Evolutionary conservation across 164 flowering plant species (phyloP), one percentile per base, ranked within the genome.

Genomic region (Aristolochia californica): DNA sequence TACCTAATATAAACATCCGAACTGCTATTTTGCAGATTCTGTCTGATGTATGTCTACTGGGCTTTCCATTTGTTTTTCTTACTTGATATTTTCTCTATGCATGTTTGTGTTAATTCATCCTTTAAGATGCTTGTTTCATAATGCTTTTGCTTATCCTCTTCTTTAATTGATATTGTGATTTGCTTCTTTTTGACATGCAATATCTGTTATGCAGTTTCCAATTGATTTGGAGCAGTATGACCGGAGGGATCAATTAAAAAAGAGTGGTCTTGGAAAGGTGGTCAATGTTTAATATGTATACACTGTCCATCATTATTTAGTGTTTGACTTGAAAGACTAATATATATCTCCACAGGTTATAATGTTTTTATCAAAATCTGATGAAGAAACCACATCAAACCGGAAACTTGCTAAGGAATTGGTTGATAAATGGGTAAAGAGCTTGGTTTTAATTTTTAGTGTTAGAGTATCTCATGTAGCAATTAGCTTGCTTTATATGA

Each of bases 371-470:
- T 94, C 99, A 45, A 84, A 81, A 66, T 84, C 97, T 25, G 95
- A 83, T 57, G 99, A 94, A 77, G 97, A 94, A 77, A 94, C 88
- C 17, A 80, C 91, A 12, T 60, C 87, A 44, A 94, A 88, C 71
- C 74, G 91, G 56, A 94, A 78, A 65, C 93, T 90, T 71, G 99
- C 99, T 1, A 90, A 88, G 66, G 99, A 94, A 48, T 73, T 94
- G 75, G 96, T 94, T 63, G 96, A 94, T 67, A 83, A 88, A 86
- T 94, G 99, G 99, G 99, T 94, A 84, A 70, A 14, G n/a, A n/a
- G 9, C 27, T 50, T 23, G 27, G 40, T 8, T 34, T 34, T 34
- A 34, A 34, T 12, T 34, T 34, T 34, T 34, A 34, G 7, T 34
- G 40, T 34, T 34, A 7, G 40, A 34, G 40, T 34, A 7, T 7